Evolutionary conservation across 23 red algal species (phyloP).

Genomic region (Porphyridium purpureum): DNA sequence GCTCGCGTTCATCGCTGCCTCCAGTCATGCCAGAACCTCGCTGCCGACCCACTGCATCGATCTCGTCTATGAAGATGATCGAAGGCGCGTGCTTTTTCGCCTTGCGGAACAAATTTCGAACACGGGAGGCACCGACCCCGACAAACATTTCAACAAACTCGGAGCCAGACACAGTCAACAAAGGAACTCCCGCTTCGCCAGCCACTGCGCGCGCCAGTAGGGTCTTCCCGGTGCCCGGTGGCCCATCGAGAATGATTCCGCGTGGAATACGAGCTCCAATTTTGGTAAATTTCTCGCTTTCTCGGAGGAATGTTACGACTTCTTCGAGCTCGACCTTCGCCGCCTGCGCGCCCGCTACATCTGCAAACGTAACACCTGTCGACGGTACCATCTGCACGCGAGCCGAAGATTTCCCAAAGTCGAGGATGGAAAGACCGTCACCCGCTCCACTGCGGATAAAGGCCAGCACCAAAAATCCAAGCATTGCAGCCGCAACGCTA

Average conservation of each 20-base stretch:
- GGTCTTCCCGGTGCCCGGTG: constrained; percentile 85
- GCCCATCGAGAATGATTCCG: constrained; percentile 68
- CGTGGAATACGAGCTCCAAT: constrained; percentile 33
- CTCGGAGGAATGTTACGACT: constrained; percentile 23
- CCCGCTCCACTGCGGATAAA: not conserved
- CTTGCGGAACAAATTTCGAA: constrained; percentile 50
- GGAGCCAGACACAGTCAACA: constrained; percentile 53
- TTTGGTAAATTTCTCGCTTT: constrained; percentile 21
- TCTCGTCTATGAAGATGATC: constrained; percentile 92
- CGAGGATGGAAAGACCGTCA: constrained; percentile 1
- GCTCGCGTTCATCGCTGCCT: not conserved
- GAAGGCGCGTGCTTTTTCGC: constrained; percentile 26
- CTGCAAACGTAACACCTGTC: constrained; percentile 24
- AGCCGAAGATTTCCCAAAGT: constrained; percentile 12
- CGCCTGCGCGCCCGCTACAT: constrained; percentile 21
- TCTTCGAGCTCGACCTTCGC: constrained; percentile 33
- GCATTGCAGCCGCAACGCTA: too few species aligned
- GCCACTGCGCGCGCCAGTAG: constrained; percentile 48
- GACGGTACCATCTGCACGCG: constrained; percentile 22
- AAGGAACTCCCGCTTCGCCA: constrained; percentile 11
- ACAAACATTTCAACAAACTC: constrained; percentile 59
- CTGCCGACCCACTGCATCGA: constrained; percentile 56
- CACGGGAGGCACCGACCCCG: constrained; percentile 60
- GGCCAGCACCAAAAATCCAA: too few species aligned
- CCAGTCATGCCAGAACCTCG: constrained; percentile 2